Conservation (phyloP, 2,329 filamentous ascomycete species). For the Curvularia sp. region DNA sequence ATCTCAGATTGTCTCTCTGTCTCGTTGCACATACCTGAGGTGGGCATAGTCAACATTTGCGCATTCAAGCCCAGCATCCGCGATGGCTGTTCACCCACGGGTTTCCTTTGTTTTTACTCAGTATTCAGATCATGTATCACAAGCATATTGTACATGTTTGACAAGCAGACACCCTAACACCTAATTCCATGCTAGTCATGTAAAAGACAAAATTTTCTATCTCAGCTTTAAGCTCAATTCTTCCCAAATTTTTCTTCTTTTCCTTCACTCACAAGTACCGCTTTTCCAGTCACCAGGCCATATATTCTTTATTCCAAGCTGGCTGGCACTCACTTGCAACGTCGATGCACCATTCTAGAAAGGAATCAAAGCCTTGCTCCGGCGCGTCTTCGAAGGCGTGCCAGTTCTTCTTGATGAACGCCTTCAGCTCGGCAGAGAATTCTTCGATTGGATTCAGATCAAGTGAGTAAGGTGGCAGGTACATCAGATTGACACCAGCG, state of each 20-base stretch:
- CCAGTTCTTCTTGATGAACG: too few species aligned
- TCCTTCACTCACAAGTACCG: background rate
- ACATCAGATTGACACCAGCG: too few species aligned
- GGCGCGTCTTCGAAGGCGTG: too few species aligned
- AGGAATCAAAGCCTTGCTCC: too few species aligned
- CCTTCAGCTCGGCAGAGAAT: too few species aligned
- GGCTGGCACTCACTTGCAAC: too few species aligned
- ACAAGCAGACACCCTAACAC: background rate
- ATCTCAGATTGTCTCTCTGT: background rate
- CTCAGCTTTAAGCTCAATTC: background rate
- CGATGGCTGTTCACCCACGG: too few species aligned
- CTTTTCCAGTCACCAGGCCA: background rate
- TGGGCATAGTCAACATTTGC: background rate
- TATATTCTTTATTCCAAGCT: background rate
- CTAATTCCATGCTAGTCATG: constrained; percentile 10
- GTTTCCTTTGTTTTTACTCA: background rate
- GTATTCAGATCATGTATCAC: constrained; percentile 3
- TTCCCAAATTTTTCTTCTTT: background rate
- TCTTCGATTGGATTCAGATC: too few species aligned
- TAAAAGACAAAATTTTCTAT: background rate
- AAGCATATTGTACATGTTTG: background rate
- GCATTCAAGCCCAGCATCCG: background rate
- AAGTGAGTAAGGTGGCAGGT: too few species aligned
- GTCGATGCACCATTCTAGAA: too few species aligned
- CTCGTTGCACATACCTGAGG: background rate